Evolutionary conservation across 2,329 filamentous ascomycete genomes (phyloP).

Genomic region (Triangularia setosa): DNA sequence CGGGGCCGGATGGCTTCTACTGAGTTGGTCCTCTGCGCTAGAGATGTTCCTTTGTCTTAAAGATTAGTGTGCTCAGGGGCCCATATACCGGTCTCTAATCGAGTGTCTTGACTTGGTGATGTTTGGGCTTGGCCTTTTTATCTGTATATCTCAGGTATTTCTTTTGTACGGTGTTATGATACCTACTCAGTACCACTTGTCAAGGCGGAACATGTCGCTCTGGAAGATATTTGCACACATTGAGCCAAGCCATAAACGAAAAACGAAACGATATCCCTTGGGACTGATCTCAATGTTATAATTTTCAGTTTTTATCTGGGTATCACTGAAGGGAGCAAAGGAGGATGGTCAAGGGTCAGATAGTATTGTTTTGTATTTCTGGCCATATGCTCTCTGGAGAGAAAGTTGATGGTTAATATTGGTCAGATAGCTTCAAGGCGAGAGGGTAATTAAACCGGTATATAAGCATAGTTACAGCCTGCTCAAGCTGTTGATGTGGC

Average conservation of each 20-base stretch:
- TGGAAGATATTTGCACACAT: not conserved
- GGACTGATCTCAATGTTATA: not conserved
- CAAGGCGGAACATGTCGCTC: not conserved
- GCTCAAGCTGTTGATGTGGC: too few relatives aligned
- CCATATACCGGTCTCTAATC: too few relatives aligned
- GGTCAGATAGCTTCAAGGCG: not conserved
- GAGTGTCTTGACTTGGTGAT: not conserved
- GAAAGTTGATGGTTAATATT: not conserved
- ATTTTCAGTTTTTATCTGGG: not conserved
- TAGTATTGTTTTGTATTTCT: not conserved
- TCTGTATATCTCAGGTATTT: not conserved
- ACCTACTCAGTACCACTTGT: not conserved
- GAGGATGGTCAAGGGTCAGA: not conserved
- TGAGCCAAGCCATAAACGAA: not conserved
- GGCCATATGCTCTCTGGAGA: not conserved
- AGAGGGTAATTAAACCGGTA: not conserved
- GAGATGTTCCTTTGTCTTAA: too few relatives aligned
- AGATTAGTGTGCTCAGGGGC: not conserved
- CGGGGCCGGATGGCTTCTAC: not conserved
- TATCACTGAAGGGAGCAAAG: not conserved
- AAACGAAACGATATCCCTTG: not conserved
- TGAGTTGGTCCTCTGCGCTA: not conserved
- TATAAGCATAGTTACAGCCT: not conserved
- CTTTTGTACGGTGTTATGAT: not conserved
- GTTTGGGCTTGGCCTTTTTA: not conserved